Conservation (phyloP, 208 protist genomes). For the Trypanosoma mega region DNA sequence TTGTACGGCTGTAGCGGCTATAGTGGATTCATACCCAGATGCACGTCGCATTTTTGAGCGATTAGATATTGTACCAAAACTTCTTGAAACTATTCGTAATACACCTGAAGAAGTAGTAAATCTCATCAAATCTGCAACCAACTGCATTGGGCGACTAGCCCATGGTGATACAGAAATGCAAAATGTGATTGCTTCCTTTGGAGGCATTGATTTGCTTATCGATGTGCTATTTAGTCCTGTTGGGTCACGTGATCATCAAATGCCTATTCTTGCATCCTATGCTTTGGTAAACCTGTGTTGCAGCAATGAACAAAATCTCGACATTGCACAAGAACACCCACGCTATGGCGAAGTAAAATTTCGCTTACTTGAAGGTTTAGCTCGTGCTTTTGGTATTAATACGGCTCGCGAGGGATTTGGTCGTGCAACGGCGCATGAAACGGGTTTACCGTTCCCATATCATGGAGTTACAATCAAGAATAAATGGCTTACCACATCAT, state of each 20-base stretch:
- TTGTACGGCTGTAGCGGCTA: slow-evolving; percentile 79
- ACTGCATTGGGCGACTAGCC: slow-evolving; percentile 85
- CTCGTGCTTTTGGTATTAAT: slow-evolving; percentile 85
- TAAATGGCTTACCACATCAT: slow-evolving; percentile 72
- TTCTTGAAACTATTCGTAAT: slow-evolving; percentile 83
- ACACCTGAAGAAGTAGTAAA: slow-evolving; percentile 87
- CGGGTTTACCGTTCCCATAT: slow-evolving; percentile 75
- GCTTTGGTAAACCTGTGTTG: slow-evolving; percentile 90
- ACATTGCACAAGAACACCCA: slow-evolving; percentile 62
- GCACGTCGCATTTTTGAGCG: slow-evolving; percentile 58
- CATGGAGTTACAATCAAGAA: slow-evolving; percentile 85
- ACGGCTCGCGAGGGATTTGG: slow-evolving; percentile 79
- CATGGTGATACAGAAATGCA: slow-evolving; percentile 82
- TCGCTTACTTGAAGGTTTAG: slow-evolving; percentile 85
- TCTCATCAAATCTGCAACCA: slow-evolving; percentile 84
- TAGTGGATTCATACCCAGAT: slow-evolving; percentile 72
- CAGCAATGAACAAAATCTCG: slow-evolving; percentile 76
- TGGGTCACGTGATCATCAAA: slow-evolving; percentile 85
- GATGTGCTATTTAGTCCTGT: slow-evolving; percentile 84
- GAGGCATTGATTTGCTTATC: slow-evolving; percentile 83
- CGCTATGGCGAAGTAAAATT: slow-evolving; percentile 86
- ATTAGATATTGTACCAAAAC: slow-evolving; percentile 80
- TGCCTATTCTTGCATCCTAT: slow-evolving; percentile 89
- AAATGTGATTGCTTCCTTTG: slow-evolving; percentile 64
- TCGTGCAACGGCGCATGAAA: slow-evolving; percentile 79